Evolutionary conservation across 2,329 filamentous ascomycete species (phyloP).

Genomic region (Westerdykella sp.): DNA sequence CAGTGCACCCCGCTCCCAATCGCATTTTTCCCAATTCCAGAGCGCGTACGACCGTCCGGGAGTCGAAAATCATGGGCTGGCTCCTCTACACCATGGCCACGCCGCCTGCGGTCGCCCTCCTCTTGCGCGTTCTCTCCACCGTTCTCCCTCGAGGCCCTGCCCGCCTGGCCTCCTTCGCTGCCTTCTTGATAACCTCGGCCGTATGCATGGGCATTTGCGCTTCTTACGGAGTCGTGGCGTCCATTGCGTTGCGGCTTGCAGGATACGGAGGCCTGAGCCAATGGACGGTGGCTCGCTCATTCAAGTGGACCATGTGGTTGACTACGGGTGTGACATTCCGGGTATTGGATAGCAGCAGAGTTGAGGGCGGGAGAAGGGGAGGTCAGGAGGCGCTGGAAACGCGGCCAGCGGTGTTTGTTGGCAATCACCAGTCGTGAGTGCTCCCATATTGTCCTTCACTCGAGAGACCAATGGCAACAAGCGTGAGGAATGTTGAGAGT

Average conservation of each 20-base stretch:
- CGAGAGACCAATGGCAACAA: too few relatives aligned
- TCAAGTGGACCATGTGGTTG: constrained; percentile 70
- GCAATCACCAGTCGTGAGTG: constrained; percentile 77
- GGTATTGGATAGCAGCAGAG: constrained; percentile 46
- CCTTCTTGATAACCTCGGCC: constrained; percentile 51
- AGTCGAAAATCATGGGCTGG: constrained; percentile 21
- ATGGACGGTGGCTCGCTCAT: constrained; percentile 74
- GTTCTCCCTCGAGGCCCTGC: constrained; percentile 24
- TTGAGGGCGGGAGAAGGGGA: constrained; percentile 23
- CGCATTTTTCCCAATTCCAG: too few relatives aligned
- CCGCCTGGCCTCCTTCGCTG: constrained; percentile 53
- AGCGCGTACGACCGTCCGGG: too few relatives aligned
- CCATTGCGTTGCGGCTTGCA: constrained; percentile 61
- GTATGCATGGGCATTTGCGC: constrained; percentile 41
- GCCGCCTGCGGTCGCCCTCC: constrained; percentile 22
- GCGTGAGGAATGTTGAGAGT: not conserved
- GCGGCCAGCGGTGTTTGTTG: constrained; percentile 82
- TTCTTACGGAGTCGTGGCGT: constrained; percentile 68
- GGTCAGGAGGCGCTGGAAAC: constrained; percentile 29
- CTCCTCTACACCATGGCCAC: constrained; percentile 25
- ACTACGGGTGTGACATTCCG: constrained; percentile 73
- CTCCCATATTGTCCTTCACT: not conserved
- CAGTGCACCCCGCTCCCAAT: too few relatives aligned
- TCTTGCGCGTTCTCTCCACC: constrained; percentile 23
- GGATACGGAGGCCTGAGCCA: constrained; percentile 74